These are phyloP conservation scores for Anethum foeniculum DNA, from an alignment of 140 eudicot species.

Conservation along the genomic window DNA sequence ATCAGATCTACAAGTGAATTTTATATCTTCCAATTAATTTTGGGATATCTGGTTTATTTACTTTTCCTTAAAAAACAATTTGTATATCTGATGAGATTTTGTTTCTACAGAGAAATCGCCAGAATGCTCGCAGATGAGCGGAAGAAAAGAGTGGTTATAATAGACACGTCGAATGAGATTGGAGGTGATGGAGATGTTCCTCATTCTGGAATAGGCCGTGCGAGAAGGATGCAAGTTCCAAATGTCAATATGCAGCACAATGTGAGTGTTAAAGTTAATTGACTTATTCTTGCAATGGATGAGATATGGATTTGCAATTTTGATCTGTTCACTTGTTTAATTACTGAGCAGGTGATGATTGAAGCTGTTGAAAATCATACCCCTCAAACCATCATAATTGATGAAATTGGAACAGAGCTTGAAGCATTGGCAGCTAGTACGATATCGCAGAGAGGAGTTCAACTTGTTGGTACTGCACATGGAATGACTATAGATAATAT, in stretches of 20 bases:
- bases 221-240: slow-evolving; percentile 99
- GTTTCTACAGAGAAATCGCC: slow-evolving; percentile 68
- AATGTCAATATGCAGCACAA: slow-evolving; percentile 96
- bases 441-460: slow-evolving; percentile 97
- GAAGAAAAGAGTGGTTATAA: slow-evolving; percentile 79
- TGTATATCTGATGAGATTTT: slow-evolving; percentile 8
- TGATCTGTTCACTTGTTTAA: slow-evolving; percentile 2
- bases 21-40: neutral
- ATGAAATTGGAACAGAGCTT: slow-evolving; percentile 93
- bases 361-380: slow-evolving; percentile 99
- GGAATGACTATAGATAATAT: slow-evolving; percentile 85
- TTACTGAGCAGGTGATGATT: slow-evolving; percentile 68
- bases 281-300: neutral
- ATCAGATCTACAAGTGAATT: neutral
- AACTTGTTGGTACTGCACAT: slow-evolving; percentile 97
- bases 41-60: neutral
- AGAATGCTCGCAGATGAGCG: slow-evolving; percentile 92
- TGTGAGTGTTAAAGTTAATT: slow-evolving; percentile 34
- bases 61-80: neutral
- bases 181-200: slow-evolving; percentile 99
- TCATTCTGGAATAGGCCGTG: slow-evolving; percentile 93
- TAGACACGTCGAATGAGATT: slow-evolving; percentile 93
- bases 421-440: slow-evolving; percentile 98
- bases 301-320: neutral
- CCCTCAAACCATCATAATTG: slow-evolving; percentile 90